Conservation (phyloP, 2,329 filamentous ascomycete genomes). For the Nothophoma quercina region DNA sequence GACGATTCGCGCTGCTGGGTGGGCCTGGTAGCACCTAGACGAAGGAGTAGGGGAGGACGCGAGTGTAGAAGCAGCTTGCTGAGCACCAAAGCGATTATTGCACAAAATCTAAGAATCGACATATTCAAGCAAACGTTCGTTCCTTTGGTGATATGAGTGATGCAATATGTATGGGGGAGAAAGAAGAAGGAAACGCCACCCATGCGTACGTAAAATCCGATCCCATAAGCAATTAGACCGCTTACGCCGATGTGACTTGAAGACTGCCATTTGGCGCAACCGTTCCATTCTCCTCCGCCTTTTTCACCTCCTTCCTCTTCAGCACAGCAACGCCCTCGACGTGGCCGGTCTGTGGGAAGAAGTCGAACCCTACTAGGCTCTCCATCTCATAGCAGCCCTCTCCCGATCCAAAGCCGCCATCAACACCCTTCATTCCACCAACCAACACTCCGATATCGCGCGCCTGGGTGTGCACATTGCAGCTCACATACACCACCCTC, state of each 20-base stretch:
- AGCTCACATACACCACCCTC: conserved; percentile 91
- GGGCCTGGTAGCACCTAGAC: conserved; percentile 80
- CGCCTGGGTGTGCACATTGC: conserved; percentile 97
- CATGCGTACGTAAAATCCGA: neutral
- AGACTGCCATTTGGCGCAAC: neutral
- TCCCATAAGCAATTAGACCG: too few species aligned
- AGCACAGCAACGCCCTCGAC: conserved; percentile 71
- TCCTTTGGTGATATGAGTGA: too few species aligned
- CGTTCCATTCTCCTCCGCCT: neutral
- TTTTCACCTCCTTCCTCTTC: conserved; percentile 48
- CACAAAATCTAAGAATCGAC: conserved; percentile 22
- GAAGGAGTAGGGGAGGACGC: neutral
- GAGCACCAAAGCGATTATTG: conserved; percentile 25
- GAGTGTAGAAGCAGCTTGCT: conserved; percentile 1
- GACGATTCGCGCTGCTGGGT: conserved; percentile 91
- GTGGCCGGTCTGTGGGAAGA: conserved; percentile 87
- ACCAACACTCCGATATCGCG: conserved; percentile 90
- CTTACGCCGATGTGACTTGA: too few species aligned
- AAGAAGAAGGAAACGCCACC: too few species aligned
- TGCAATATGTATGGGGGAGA: too few species aligned
- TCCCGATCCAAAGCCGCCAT: conserved; percentile 46
- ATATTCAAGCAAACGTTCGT: neutral
- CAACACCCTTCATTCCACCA: conserved; percentile 63
- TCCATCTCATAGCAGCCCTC: conserved; percentile 78
- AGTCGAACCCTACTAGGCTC: conserved; percentile 91